Percentiles rank a stretch among this genome's conserved stretches.
Evolutionary conservation across 306 rosid genomes (phyloP).

Genomic region (Inga leiocalycina): DNA sequence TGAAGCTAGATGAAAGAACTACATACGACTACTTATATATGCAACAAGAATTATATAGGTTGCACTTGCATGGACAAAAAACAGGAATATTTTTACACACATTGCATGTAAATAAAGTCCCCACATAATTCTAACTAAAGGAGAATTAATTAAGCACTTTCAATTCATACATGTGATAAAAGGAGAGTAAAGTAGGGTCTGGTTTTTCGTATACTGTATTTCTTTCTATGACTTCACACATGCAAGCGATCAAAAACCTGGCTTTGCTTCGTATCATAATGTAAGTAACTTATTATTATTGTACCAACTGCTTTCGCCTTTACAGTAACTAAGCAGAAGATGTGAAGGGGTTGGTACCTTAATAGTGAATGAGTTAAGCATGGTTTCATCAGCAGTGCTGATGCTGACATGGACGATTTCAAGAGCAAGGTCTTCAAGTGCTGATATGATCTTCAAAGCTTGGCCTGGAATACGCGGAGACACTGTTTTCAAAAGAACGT

Average conservation of each 20-base stretch:
- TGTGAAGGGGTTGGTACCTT: slow-evolving; percentile 53
- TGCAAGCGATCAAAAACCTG: neutral
- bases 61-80: neutral
- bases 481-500: slow-evolving; percentile 69
- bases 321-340: neutral
- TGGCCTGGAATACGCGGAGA: slow-evolving; percentile 78
- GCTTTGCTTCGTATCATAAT: neutral
- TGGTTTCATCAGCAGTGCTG: slow-evolving; percentile 60
- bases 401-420: slow-evolving; percentile 65
- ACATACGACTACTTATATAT: neutral
- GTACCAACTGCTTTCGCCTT: neutral
- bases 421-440: slow-evolving; percentile 71
- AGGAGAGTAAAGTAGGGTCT: neutral
- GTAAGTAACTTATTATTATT: neutral
- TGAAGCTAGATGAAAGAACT: neutral
- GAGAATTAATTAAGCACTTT: neutral
- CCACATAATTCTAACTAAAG: neutral
- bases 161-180: slow-evolving; percentile 5
- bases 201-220: neutral
- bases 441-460: slow-evolving; percentile 61
- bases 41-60: neutral
- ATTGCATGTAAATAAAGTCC: neutral
- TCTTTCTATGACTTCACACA: neutral
- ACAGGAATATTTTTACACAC: neutral
- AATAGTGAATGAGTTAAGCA: slow-evolving; percentile 79